Base-by-base conservation (phyloP, 2,329 filamentous ascomycete genomes). In the Bisporella sp. region DNA sequence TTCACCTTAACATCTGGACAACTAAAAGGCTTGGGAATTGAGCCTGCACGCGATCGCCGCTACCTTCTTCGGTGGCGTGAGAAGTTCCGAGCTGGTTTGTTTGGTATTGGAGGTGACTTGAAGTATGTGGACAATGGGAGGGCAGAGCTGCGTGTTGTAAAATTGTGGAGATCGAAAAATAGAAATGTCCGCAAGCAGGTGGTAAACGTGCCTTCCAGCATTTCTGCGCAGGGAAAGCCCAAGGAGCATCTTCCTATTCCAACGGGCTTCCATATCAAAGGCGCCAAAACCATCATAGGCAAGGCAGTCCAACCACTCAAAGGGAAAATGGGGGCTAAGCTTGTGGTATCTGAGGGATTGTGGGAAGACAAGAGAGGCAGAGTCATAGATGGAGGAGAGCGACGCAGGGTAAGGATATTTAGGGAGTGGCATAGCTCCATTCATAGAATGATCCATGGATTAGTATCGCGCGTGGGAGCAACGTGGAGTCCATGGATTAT, bases 301-400 rank as follows among this genome's bases (percentile, higher is more conserved):
- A 87, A 87, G 2, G 86, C 83, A 61, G 79, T 90, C 5, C 73
- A 84, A 64, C 81, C 82, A 4, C 65, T 91, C 31, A 84, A 86
- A 68, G 79, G 79, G 52, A 77, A 80, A 1, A 71, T 73, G 40
- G 82, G 81, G 6, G 87, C 84, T 8, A 74, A 76, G 47, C 76
- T 97, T 59, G 75, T 76, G 56, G 77, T 88, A 28, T 81, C 84
- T 50, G 91, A 96, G 68, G 90, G 92, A 7, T 85, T 97, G 74
- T 97, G 92, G 93, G 92, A 97, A 73, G 77, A 90, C 62, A 84
- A 79, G 66, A 79, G 84, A 62, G 92, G 93, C 31, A 82, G 82
- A 64, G 97, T 97, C 83, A 84, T 99, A 59, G 91, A 97, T 70
- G 93, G 93, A 64, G 93, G 93, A 76, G 93, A 99, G 76, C 84